Percentiles rank a stretch among this genome's conserved stretches.
These are phyloP conservation scores for Protomyces arabidopsidicola DNA, from an alignment of 1,139 yeast species.

Conservation along the genomic window DNA sequence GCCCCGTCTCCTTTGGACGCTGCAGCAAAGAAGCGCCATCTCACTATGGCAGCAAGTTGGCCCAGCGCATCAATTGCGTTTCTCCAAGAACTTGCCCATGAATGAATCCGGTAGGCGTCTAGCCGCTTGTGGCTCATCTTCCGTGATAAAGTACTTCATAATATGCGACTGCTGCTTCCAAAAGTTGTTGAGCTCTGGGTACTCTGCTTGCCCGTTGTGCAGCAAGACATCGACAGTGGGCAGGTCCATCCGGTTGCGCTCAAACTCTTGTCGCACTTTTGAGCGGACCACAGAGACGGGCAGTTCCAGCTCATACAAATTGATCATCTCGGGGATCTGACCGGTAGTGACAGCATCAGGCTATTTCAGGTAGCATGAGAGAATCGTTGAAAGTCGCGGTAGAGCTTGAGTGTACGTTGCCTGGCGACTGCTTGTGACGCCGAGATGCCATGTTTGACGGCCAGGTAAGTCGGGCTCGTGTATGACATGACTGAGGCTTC, in stretches of 20 bases:
- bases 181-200: conserved; percentile 75
- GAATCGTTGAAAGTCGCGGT: conserved; percentile 39
- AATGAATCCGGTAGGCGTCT: conserved; percentile 13
- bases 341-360: background rate
- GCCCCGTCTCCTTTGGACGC: background rate
- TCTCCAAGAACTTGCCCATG: conserved; percentile 24
- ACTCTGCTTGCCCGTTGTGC: conserved; percentile 79
- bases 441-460: conserved; percentile 72
- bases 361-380: conserved; percentile 39
- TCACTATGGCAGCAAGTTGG: background rate
- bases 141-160: conserved; percentile 45
- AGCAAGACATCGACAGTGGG: conserved; percentile 63
- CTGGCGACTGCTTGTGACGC: conserved; percentile 57
- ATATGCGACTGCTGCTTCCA: conserved; percentile 91
- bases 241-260: conserved; percentile 67
- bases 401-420: conserved; percentile 40
- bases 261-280: conserved; percentile 83
- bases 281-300: conserved; percentile 79
- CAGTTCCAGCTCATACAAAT: conserved; percentile 69
- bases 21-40: background rate
- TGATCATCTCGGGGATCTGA: conserved; percentile 32
- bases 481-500: conserved; percentile 2
- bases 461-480: conserved; percentile 64
- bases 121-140: conserved; percentile 24
- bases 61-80: conserved; percentile 4